Evolutionary conservation across 768 basidiomycete genomes (phyloP).

Genomic region (Rhizopogon vulgaris): DNA sequence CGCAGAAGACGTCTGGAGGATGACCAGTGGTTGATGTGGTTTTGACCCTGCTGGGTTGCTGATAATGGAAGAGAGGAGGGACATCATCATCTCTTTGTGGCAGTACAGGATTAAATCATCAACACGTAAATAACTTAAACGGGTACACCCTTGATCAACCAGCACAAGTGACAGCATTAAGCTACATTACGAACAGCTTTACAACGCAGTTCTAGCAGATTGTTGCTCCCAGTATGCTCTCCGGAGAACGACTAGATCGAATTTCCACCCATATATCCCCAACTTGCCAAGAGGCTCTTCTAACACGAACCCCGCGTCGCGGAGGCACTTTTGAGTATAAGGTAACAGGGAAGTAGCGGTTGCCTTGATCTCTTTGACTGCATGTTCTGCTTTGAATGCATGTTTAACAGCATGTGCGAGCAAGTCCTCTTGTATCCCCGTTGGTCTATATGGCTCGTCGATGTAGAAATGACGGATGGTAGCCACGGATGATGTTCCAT

Average conservation of each 20-base stretch:
- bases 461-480: conserved; percentile 71
- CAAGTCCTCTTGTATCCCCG: conserved; percentile 59
- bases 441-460: conserved; percentile 53
- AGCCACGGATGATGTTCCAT: conserved; percentile 44
- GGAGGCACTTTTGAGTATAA: conserved; percentile 42
- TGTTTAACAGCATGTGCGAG: conserved; percentile 51
- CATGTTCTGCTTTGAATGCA: conserved; percentile 43
- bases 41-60: conserved; percentile 12
- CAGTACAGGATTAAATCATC: no score
- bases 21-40: conserved; percentile 38
- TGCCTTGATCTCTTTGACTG: conserved; percentile 41
- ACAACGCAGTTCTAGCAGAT: neutral
- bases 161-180: neutral
- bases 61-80: conserved; percentile 22
- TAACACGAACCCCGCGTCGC: conserved; percentile 42
- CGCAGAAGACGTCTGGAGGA: conserved; percentile 54
- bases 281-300: conserved; percentile 37
- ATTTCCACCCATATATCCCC: conserved; percentile 57
- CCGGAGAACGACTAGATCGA: conserved; percentile 36
- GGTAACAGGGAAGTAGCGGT: conserved; percentile 43
- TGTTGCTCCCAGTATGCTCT: conserved; percentile 41
- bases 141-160: no score
- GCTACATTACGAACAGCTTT: neutral
- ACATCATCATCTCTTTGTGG: conserved; percentile 22
- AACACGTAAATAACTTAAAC: no score